Evolutionary conservation across 495 filamentous ascomycete genomes (phyloP).

Genomic region (Cercophora samala): DNA sequence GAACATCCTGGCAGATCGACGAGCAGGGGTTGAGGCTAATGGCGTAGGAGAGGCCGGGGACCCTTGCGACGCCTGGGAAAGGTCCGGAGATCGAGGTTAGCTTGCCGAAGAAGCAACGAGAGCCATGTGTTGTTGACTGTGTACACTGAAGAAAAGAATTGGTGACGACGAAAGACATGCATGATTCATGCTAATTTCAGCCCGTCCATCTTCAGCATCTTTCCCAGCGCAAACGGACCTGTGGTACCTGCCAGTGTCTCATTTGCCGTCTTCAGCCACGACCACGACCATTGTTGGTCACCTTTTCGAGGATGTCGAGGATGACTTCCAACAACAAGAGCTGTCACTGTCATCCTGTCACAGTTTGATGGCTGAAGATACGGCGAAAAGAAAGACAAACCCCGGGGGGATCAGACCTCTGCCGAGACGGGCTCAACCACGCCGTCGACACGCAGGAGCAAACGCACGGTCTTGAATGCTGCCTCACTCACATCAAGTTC

Average conservation of each 20-base stretch:
- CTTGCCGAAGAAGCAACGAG: constrained; percentile 3
- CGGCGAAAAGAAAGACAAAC: too few relatives aligned
- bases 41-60: background rate
- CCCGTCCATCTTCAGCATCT: constrained; percentile 3
- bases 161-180: background rate
- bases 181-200: constrained; percentile 16
- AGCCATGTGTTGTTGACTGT: background rate
- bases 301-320: background rate
- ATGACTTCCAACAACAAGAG: background rate
- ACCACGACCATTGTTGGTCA: constrained; percentile 5
- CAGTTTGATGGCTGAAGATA: too few relatives aligned
- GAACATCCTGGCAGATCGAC: constrained; percentile 5
- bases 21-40: background rate
- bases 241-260: constrained; percentile 2
- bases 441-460: constrained; percentile 5
- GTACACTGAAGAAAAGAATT: background rate
- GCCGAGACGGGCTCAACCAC: constrained; percentile 9
- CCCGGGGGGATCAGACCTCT: constrained; percentile 4
- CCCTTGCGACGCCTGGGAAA: background rate
- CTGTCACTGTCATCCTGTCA: background rate
- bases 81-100: constrained; percentile 3
- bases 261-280: constrained; percentile 1
- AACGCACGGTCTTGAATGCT: constrained; percentile 9
- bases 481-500: background rate
- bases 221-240: background rate